Base-by-base conservation (phyloP, 805 yeast genomes). In the Monosporozyma solicola region DNA sequence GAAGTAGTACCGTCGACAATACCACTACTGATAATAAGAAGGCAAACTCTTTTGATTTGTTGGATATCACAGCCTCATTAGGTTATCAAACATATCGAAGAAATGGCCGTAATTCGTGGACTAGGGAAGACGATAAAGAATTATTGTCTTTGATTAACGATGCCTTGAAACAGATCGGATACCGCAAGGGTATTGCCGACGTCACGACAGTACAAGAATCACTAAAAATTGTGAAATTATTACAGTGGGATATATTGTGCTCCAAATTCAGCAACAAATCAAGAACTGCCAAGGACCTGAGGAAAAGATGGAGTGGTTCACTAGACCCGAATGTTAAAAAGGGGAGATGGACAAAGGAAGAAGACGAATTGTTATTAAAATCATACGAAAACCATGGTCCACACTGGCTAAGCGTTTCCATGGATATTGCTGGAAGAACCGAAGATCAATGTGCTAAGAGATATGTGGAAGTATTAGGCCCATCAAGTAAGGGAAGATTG, bases 371-470 rank as follows among this genome's bases (percentile, higher is more conserved):
- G 41, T 72, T 91, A 39, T 63, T 84, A 24, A 73, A 75, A 50
- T 89, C 94, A 1, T 86, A 79, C 65, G 72, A 78, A 49, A 77
- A 74, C 58, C 77, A 79, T 64, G 97, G 97, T 0, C 77, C 95
- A 0, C 78, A 83, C 32, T 91, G 97, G 97, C 87, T 86, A 57
- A 84, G 84, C 60, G 90, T 91, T 10, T 82, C 96, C 0, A 70
- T 75, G 50, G 83, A 79, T 51, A 85, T 91, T 11, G 79, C 80
- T 3, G 95, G 96, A 5, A 75, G 97, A 64, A 91, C 95, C 0
- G 96, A 90, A 62, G 97, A 90, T 67, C 97, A 91, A 71, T 91
- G 98, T 72, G 87, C 96, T 1, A 91, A 91, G 63, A 73, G 97
- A 61, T 91, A 87, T 65, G 81, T 84, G 15, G 97, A 91, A 62